A percentile compares a stretch with the other conserved stretches of the same genome.
phyloP scores from a whole-genome alignment of 495 filamentous ascomycete genomes.

The Neurospora pannonica region DNA sequence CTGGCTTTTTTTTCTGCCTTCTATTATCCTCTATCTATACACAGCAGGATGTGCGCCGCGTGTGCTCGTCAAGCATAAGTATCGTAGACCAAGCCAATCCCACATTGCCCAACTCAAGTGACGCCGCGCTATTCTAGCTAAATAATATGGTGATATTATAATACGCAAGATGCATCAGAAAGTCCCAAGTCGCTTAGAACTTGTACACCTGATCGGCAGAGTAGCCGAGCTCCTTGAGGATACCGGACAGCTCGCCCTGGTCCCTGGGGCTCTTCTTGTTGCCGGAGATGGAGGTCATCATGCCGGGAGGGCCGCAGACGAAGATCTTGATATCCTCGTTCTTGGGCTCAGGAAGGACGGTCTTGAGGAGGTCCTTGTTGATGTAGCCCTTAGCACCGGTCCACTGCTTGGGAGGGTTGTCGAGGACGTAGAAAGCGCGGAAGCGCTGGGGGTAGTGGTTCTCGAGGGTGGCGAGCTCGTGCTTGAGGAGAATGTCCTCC shows the following conservation, averaged over 20 bases:
- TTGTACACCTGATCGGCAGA: conserved; percentile 92
- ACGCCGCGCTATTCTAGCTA: neutral
- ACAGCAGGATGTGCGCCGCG: neutral
- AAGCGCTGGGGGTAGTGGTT: conserved; percentile 91
- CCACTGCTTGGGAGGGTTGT: conserved; percentile 80
- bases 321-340: conserved; percentile 87
- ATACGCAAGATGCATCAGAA: neutral
- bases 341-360: conserved; percentile 82
- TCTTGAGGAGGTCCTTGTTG: conserved; percentile 84
- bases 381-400: conserved; percentile 65
- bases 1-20: neutral
- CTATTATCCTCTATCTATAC: neutral
- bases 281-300: conserved; percentile 92
- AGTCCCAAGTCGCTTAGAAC: conserved; percentile 47
- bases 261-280: conserved; percentile 80
- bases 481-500: conserved; percentile 81
- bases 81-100: neutral
- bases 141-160: neutral
- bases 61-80: neutral
- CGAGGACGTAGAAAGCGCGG: conserved; percentile 80
- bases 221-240: conserved; percentile 87
- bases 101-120: neutral
- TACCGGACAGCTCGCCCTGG: conserved; percentile 80
- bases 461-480: conserved; percentile 72
- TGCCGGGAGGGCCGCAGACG: conserved; percentile 74